Evolutionary conservation across 2,329 filamentous ascomycete species (phyloP).

Genomic region (Fusarium brevicatenulatum): DNA sequence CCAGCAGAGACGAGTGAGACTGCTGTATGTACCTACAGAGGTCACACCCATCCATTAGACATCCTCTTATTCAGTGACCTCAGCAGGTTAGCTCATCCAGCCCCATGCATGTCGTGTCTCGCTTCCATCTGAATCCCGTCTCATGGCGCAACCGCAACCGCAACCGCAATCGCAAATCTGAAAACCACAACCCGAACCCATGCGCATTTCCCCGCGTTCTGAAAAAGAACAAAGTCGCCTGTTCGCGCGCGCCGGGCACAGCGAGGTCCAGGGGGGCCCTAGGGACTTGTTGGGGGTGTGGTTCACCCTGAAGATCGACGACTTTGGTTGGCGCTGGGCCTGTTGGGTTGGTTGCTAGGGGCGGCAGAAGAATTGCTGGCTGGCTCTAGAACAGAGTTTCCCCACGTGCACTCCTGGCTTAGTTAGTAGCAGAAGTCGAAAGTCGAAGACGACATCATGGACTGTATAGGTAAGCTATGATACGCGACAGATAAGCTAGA

Average conservation of each 20-base stretch:
- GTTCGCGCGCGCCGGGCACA: constrained; percentile 29
- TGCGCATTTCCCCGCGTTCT: constrained; percentile 39
- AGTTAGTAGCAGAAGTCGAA: constrained; percentile 12
- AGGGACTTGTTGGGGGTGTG: constrained; percentile 22
- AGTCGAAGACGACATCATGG: constrained; percentile 1
- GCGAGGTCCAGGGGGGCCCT: constrained; percentile 21
- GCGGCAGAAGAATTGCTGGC: constrained; percentile 32
- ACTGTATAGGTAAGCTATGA: constrained; percentile 7
- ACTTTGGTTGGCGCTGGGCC: constrained; percentile 31
- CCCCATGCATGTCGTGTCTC: constrained; percentile 21
- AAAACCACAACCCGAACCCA: constrained; percentile 26
- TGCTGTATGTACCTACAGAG: background rate
- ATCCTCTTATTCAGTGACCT: constrained; percentile 16
- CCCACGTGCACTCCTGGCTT: constrained; percentile 24
- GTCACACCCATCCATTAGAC: constrained; percentile 5
- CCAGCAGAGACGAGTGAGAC: constrained; percentile 16
- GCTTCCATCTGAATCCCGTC: constrained; percentile 24
- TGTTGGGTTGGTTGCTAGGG: constrained; percentile 34
- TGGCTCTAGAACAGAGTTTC: constrained; percentile 30
- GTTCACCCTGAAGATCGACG: constrained; percentile 35
- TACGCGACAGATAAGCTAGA: constrained; percentile 1
- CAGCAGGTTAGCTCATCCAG: background rate
- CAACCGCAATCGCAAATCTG: constrained; percentile 1
- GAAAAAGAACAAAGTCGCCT: constrained; percentile 21
- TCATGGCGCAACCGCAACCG: constrained; percentile 25